Conservation (phyloP, 805 yeast genomes). For the Kazachstania martiniae region DNA sequence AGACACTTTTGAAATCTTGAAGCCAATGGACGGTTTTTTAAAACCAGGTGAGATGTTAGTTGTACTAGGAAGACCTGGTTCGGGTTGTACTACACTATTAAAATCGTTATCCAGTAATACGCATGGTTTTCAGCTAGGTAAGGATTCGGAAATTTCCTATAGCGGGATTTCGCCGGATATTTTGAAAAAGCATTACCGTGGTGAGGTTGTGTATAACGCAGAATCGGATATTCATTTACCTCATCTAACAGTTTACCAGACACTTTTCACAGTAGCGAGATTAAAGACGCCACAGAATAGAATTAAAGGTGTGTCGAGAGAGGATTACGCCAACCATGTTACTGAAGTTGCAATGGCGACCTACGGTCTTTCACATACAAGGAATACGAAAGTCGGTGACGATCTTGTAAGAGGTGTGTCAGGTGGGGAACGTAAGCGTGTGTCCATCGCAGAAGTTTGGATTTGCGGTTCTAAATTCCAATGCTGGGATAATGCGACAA, state of each 20-base stretch:
- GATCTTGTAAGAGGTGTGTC: slow-evolving; percentile 63
- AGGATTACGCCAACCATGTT: slow-evolving; percentile 41
- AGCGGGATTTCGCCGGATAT: slow-evolving; percentile 45
- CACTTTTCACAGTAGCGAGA: slow-evolving; percentile 51
- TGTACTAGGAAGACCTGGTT: slow-evolving; percentile 66
- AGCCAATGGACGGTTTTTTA: slow-evolving; percentile 55
- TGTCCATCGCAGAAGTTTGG: slow-evolving; percentile 69
- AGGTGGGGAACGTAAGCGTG: slow-evolving; percentile 82
- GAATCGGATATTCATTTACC: slow-evolving; percentile 63
- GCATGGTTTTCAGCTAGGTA: slow-evolving; percentile 44
- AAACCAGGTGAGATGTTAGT: slow-evolving; percentile 57
- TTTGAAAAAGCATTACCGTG: slow-evolving; percentile 43
- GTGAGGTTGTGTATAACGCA: slow-evolving; percentile 62
- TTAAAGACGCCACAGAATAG: slow-evolving; percentile 54
- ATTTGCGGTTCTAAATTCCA: slow-evolving; percentile 53
- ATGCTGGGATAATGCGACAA: slow-evolving; percentile 75
- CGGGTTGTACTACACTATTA: slow-evolving; percentile 64
- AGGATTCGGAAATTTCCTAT: slow-evolving; percentile 38
- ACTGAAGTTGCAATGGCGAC: slow-evolving; percentile 43
- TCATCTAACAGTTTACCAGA: slow-evolving; percentile 54
- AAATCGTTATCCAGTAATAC: slow-evolving; percentile 50
- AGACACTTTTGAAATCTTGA: slow-evolving; percentile 39
- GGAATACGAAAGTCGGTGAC: slow-evolving; percentile 49
- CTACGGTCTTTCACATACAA: slow-evolving; percentile 52
- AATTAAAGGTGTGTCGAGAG: slow-evolving; percentile 48